A percentile compares a stretch with the other conserved stretches of the same genome.
Conservation (phyloP, 352 stramenopile species). For the Pythium pyrilobum region DNA sequence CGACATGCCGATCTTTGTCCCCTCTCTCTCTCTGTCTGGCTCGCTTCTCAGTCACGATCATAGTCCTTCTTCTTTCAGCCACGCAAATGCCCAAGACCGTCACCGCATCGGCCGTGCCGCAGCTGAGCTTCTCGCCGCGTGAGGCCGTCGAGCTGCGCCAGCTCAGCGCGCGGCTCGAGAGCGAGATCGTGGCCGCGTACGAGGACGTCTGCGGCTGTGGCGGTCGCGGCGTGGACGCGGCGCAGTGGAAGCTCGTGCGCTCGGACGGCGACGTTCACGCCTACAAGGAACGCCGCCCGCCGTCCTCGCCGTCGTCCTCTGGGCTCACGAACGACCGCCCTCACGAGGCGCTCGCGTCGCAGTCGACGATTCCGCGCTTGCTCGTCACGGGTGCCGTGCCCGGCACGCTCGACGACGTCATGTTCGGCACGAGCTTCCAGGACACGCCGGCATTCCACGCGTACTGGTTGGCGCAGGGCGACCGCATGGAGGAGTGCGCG, state of each 20-base stretch:
- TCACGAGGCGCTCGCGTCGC: conserved; percentile 30
- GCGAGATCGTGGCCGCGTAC: conserved; percentile 31
- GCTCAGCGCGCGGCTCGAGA: conserved; percentile 18
- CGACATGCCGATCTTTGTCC: no score
- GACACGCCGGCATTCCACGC: conserved; percentile 31
- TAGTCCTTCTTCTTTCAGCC: no score
- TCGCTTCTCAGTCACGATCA: not conserved
- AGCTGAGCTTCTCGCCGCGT: conserved; percentile 25
- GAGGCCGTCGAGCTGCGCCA: conserved; percentile 29
- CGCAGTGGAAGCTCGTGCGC: conserved; percentile 28
- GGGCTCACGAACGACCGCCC: conserved; percentile 19
- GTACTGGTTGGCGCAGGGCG: conserved; percentile 27
- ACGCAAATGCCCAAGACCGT: conserved; percentile 22
- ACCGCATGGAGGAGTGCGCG: conserved; percentile 22
- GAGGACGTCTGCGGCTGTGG: conserved; percentile 30
- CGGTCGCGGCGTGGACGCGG: conserved; percentile 21
- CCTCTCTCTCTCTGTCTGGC: no score
- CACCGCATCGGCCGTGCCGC: conserved; percentile 23
- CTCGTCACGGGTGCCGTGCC: conserved; percentile 27
- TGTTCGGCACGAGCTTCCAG: conserved; percentile 42
- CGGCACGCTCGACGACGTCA: conserved; percentile 42
- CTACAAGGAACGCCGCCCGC: conserved; percentile 25
- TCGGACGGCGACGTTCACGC: conserved; percentile 22
- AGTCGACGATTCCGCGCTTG: no score
- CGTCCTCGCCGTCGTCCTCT: not conserved